Base-by-base conservation (phyloP, 2,329 filamentous ascomycete species). In the Talaromyces amestolkiae region DNA sequence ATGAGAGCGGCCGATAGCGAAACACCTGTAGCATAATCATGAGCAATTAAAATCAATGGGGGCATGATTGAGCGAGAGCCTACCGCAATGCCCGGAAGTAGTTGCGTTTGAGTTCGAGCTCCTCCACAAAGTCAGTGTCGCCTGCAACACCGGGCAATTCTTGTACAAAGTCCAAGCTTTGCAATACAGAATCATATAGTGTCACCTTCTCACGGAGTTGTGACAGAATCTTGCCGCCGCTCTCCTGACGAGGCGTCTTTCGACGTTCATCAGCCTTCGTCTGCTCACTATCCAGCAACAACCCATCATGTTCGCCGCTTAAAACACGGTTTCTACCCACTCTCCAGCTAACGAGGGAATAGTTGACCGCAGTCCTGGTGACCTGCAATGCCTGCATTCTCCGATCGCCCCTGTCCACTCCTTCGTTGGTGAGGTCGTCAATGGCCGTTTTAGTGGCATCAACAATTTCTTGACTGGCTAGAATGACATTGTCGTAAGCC, bases 401-500 rank as follows among this genome's bases (percentile, higher is more conserved):
- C 41, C 87, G 81, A 73, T 99, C 94, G 65, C 92, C 89, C 75
- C 92, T 91, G 24, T 91, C 86, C 15, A 97, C 87, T 1, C 92
- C 91, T 75, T 99, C 95, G 66, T 86, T 88, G 60, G 87, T 86
- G 65, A 97, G 82, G 76, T 98, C 95, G 69, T 98, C 94, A 66
- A 97, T 96, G 11, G 93, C 93, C 71, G 91, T 89, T 78, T 97
- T 96, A 0, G 93, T 95, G 5, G 93, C 92, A 78, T 99, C 95
- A 22, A 94, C 92, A 3, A 92, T 92, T 75, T 99, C 94, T 78
- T 98, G 95, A 70, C 92, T 95, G 24, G 93, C 89, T 70, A 91
- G 92, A 31, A 99, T 87, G 62, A 98, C 89, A 68, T 91, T 91
- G 71, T 99, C 95, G 76, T 98, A 99, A 7, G 92, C 92, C 9